These are phyloP conservation scores for Gossypium trilobum DNA, from an alignment of 441 rosid genomes.

Conservation along the genomic window DNA sequence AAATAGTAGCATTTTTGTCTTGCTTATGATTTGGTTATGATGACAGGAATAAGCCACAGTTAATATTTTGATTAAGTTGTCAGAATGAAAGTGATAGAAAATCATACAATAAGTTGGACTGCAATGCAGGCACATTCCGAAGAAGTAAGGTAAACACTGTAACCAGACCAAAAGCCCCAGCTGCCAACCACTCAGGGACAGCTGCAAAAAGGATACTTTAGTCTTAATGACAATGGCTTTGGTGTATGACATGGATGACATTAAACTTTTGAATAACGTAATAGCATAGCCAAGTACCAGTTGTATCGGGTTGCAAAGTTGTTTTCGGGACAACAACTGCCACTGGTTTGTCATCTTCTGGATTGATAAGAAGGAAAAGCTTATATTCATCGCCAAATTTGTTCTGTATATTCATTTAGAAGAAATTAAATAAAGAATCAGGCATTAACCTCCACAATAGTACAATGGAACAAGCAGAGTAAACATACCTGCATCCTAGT, in stretches of 20 bases:
- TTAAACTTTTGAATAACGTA: conserved; percentile 9
- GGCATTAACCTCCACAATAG: not conserved
- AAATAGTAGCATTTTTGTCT: not conserved
- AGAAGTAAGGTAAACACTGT: conserved; percentile 79
- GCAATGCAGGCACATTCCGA: conserved; percentile 80
- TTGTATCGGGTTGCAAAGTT: conserved; percentile 70
- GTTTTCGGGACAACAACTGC: conserved; percentile 84
- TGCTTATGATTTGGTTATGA: not conserved
- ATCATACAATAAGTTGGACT: conserved; percentile 69
- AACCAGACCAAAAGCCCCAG: conserved; percentile 81
- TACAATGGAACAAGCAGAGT: not conserved
- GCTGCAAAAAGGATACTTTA: conserved; percentile 39
- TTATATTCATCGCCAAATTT: conserved; percentile 72
- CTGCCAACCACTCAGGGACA: conserved; percentile 96
- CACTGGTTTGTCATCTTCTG: conserved; percentile 90
- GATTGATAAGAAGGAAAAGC: conserved; percentile 77
- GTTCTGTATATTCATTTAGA: conserved; percentile 41
- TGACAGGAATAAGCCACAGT: not conserved
- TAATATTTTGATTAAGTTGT: not conserved
- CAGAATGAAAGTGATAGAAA: not conserved
- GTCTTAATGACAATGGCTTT: not conserved
- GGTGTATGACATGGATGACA: not conserved
- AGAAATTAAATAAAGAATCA: conserved; percentile 11
- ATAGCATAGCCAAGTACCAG: conserved; percentile 35
- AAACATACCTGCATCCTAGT: conserved; percentile 57